A percentile compares a stretch with the other conserved stretches of the same genome.
These are phyloP conservation scores for Malassezia vespertilionis DNA, from an alignment of 1,284 basidiomycete species.

Conservation along the genomic window DNA sequence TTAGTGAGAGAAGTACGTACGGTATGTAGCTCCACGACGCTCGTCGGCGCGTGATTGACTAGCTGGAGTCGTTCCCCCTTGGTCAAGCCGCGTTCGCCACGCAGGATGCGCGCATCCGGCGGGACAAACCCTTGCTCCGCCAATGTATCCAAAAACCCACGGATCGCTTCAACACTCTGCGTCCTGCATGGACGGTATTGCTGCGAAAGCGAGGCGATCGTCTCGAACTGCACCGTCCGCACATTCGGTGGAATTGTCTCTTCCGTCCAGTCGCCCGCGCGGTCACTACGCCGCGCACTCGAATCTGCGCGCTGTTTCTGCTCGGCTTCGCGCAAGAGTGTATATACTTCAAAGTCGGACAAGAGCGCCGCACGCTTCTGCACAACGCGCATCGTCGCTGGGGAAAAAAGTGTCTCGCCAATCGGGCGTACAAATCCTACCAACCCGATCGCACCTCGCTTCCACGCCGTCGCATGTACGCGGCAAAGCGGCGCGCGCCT, in stretches of 20 bases:
- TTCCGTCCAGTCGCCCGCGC: conserved; percentile 21
- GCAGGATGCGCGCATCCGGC: conserved; percentile 22
- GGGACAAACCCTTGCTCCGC: conserved; percentile 21
- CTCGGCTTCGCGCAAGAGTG: conserved; percentile 66
- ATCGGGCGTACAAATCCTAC: no score
- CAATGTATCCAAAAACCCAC: conserved; percentile 59
- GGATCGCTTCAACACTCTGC: conserved; percentile 61
- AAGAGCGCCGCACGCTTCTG: conserved; percentile 66
- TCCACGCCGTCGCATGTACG: conserved; percentile 1
- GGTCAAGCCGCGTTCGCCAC: conserved; percentile 57
- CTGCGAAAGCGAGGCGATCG: conserved; percentile 68
- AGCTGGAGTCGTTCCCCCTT: conserved; percentile 84
- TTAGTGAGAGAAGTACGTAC: conserved; percentile 62
- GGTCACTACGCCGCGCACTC: conserved; percentile 50
- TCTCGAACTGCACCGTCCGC: conserved; percentile 78
- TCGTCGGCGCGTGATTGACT: conserved; percentile 71
- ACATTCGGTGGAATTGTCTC: conserved; percentile 57
- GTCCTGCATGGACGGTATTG: conserved; percentile 59
- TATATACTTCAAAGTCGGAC: conserved; percentile 73
- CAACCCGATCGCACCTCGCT: not conserved
- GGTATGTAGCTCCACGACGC: conserved; percentile 75
- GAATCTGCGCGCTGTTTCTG: conserved; percentile 58
- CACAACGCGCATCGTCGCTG: conserved; percentile 59
- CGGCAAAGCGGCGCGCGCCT: not conserved
- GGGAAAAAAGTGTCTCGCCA: conserved; percentile 3